Conservation (phyloP, 2,329 filamentous ascomycete genomes). For the Penicillium sclerotigenum region DNA sequence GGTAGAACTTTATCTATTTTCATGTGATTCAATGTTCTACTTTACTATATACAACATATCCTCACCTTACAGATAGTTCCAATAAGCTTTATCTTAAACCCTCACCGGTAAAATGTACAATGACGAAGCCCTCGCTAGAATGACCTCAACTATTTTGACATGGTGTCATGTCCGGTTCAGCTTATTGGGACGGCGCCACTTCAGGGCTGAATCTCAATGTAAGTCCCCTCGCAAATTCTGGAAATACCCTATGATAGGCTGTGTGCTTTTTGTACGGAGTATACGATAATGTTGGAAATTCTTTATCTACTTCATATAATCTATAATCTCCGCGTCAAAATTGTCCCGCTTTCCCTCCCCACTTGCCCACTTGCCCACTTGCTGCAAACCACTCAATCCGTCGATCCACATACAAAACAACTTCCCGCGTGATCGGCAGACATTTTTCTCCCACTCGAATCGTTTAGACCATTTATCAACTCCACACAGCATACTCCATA, state of each 20-base stretch:
- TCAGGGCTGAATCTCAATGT: background rate
- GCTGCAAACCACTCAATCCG: constrained; percentile 5
- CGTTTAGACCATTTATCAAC: background rate
- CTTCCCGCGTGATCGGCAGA: constrained; percentile 28
- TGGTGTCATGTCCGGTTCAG: background rate
- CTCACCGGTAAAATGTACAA: background rate
- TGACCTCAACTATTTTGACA: background rate
- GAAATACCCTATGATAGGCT: background rate
- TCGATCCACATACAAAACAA: constrained; percentile 13
- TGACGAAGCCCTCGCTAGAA: background rate
- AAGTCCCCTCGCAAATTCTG: background rate
- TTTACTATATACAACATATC: background rate
- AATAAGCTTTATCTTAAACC: background rate
- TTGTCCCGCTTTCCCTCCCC: constrained; percentile 3
- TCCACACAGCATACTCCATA: background rate
- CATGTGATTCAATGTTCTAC: background rate
- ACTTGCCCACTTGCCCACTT: no score
- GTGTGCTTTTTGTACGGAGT: background rate
- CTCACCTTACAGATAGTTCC: background rate
- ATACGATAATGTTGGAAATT: background rate
- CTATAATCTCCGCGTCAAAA: constrained; percentile 1
- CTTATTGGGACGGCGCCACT: background rate
- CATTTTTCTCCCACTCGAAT: background rate
- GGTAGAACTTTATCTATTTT: background rate
- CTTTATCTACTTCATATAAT: background rate